Conservation (phyloP, 257 asterid species). For the Solanum stenotomum region DNA sequence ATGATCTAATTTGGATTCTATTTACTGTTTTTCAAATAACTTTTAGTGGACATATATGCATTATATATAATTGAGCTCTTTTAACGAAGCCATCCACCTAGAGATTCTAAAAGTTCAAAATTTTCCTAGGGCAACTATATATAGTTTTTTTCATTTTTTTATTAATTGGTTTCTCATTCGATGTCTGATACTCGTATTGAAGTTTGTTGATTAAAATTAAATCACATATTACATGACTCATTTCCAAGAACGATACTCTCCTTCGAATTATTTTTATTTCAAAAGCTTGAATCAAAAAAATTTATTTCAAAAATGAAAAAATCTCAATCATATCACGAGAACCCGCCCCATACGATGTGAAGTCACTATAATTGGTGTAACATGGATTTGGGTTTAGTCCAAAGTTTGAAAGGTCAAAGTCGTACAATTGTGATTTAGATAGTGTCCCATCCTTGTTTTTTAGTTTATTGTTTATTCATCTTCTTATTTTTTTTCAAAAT, state of each 20-base stretch:
- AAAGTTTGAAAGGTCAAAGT: neutral
- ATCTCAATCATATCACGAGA: neutral
- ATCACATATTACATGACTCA: too few relatives aligned
- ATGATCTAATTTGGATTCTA: too few relatives aligned
- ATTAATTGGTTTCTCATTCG: fast-evolving
- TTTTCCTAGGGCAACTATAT: neutral
- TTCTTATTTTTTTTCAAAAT: neutral
- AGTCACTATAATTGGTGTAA: neutral
- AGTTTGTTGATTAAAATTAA: too few relatives aligned
- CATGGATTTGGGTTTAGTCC: neutral
- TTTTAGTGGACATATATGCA: too few relatives aligned
- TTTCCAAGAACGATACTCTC: too few relatives aligned
- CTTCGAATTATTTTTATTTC: too few relatives aligned
- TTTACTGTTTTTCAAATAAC: too few relatives aligned
- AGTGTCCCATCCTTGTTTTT: neutral
- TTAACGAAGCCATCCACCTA: neutral
- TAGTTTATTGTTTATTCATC: neutral
- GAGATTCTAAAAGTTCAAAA: neutral
- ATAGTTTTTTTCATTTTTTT: neutral
- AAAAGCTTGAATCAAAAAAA: fast-evolving
- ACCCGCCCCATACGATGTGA: fast-evolving
- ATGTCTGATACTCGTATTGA: too few relatives aligned
- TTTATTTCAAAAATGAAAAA: fast-evolving
- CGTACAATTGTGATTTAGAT: neutral
- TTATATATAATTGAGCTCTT: neutral